Evolutionary conservation across 139 green algal species (phyloP), one percentile per base, ranked within the genome.

Genomic region (Chlorella vulgaris): DNA sequence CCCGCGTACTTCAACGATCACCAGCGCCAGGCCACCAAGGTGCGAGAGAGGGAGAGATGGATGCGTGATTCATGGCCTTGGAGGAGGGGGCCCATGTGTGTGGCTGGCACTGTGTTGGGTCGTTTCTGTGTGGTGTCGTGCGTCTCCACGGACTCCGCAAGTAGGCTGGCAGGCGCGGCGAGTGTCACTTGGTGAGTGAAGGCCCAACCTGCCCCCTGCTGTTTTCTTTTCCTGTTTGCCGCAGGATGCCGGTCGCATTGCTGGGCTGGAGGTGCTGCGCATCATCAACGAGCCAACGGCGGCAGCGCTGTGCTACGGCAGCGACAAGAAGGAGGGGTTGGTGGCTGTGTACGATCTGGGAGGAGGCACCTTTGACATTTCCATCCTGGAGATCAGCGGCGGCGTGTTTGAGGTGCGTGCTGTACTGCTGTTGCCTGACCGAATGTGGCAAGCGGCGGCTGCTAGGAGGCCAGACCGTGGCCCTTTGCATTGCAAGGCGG

Each of bases 241-340:
- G 42, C 95, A 96, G 87, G 92, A 95, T 78, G 93, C 94, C 0
- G 96, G 95, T 39, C 90, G 91, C 65, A 98, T 98, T 78, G 91
- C 93, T 28, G 94, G 94, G n/a, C 85, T 98, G 53, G 94, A 98
- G 35, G 94, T 96, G 55, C 82, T 98, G 86, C 92, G 97, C 73
- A 99, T 99, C 92, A 99, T 99, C 93, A 99, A 99, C 88, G 97
- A 99, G 92, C 97, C 97, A 66, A 99, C 97, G 7, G 97, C 97
- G 38, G 97, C 97, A 6, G 93, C 95, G 19, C 90, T 99, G 55
- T 94, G 91, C 40, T 99, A 99, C 81, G 97, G 97, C 71, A 89
- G 91, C 26, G 95, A 99, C 88, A 95, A 97, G 84, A 99, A 99
- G 89, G 97, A 99, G 86, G 96, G 96, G 10, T 66, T 98, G 50